Percentiles rank a stretch among this genome's conserved stretches.
phyloP scores from a whole-genome alignment of 108 stramenopile species.

The Pseudonitzschia pungens region DNA sequence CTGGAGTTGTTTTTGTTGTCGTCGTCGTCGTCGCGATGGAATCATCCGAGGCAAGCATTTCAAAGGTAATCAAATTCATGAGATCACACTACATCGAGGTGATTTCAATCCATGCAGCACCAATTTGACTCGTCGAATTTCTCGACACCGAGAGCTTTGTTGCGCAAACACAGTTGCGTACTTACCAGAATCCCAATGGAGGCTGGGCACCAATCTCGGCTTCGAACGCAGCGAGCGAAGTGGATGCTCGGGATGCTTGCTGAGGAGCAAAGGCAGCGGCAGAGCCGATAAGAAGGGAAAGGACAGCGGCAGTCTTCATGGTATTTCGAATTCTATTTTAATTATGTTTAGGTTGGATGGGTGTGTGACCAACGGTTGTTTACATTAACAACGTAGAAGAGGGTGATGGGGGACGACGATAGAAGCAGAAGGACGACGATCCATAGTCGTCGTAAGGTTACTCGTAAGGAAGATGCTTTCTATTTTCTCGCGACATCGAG shows the following conservation, averaged over 20 bases:
- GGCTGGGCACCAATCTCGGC: slow-evolving; percentile 77
- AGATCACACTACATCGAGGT: no score
- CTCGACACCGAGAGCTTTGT: no score
- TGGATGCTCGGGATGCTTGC: slow-evolving; percentile 38
- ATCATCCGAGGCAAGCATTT: not conserved
- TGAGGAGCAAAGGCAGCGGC: slow-evolving; percentile 75
- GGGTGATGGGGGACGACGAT: not conserved
- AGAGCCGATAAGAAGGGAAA: slow-evolving; percentile 62
- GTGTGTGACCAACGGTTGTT: not conserved
- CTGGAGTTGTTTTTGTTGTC: slow-evolving; percentile 3
- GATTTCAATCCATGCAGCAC: no score
- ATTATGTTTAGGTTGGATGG: slow-evolving; percentile 5
- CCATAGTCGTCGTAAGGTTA: not conserved
- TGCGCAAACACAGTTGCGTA: not conserved
- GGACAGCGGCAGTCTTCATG: slow-evolving; percentile 63
- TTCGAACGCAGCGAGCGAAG: slow-evolving; percentile 63
- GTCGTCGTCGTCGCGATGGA: not conserved
- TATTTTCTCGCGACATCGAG: not conserved
- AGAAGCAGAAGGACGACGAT: not conserved
- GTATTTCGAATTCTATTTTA: slow-evolving; percentile 16
- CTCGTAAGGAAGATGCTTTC: not conserved
- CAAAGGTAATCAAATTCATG: no score
- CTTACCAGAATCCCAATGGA: slow-evolving; percentile 78
- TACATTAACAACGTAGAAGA: not conserved
- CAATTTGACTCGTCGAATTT: no score